These are phyloP conservation scores for Spiraea crenata DNA, from an alignment of 331 rosid species.

Conservation along the genomic window DNA sequence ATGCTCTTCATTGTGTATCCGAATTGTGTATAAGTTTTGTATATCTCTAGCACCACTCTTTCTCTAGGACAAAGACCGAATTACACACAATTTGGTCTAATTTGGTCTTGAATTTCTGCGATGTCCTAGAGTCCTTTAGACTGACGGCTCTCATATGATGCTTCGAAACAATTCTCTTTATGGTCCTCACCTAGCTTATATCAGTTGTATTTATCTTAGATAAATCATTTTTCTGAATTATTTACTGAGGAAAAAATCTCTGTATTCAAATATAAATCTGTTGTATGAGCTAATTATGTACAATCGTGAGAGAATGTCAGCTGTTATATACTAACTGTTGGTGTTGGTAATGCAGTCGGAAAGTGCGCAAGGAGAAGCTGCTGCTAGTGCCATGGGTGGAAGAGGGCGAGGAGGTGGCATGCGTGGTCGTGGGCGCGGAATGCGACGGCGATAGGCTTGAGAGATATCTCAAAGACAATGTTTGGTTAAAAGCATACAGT, in stretches of 20 bases:
- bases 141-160: background rate
- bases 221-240: no score
- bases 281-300: no score
- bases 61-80: background rate
- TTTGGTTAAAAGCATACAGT: constrained; percentile 1
- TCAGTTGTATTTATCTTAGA: no score
- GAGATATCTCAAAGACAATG: background rate
- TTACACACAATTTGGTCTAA: no score
- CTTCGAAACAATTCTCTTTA: background rate
- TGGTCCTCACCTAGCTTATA: no score
- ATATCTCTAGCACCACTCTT: no score
- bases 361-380: constrained; percentile 99
- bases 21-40: no score
- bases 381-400: constrained; percentile 97
- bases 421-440: constrained; percentile 93
- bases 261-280: no score
- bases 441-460: constrained; percentile 61
- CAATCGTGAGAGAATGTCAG: no score
- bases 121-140: background rate
- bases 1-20: no score
- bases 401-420: constrained; percentile 86
- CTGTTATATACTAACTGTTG: background rate
- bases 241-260: no score
- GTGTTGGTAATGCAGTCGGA: constrained; percentile 64
- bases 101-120: background rate